A percentile compares a stretch with the other conserved stretches of the same genome.
phyloP scores from a whole-genome alignment of 2,329 filamentous ascomycete species.

The Xylariaceae sp. region DNA sequence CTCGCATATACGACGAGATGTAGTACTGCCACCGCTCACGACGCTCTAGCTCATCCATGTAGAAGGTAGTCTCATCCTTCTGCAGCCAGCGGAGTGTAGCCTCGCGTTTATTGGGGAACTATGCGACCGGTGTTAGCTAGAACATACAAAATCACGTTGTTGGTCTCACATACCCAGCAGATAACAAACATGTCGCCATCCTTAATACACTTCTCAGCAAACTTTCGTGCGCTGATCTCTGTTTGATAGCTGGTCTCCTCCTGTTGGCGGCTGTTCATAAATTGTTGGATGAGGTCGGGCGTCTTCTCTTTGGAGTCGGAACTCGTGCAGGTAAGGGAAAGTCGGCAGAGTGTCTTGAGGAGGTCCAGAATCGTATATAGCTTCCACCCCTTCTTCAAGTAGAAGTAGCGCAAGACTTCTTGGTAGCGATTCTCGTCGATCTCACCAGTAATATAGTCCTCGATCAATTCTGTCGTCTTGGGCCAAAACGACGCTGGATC shows the following conservation, averaged over 20 bases:
- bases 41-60: conserved; percentile 81
- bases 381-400: conserved; percentile 86
- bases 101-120: conserved; percentile 65
- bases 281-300: conserved; percentile 81
- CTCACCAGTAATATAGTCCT: conserved; percentile 79
- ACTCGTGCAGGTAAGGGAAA: conserved; percentile 77
- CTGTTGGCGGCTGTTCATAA: conserved; percentile 73
- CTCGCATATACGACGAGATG: conserved; percentile 82
- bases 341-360: conserved; percentile 73
- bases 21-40: conserved; percentile 91
- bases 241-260: conserved; percentile 85
- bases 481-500: conserved; percentile 71
- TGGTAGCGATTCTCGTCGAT: conserved; percentile 81
- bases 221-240: conserved; percentile 86
- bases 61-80: conserved; percentile 71
- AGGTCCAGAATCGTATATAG: conserved; percentile 91
- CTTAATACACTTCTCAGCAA: conserved; percentile 87
- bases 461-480: conserved; percentile 78
- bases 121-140: conserved; percentile 34
- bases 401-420: conserved; percentile 86
- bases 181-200: conserved; percentile 90
- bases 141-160: background rate
- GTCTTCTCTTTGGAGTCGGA: conserved; percentile 90
- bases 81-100: conserved; percentile 69
- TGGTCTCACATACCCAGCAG: conserved; percentile 67